A percentile compares a stretch with the other conserved stretches of the same genome.
Evolutionary conservation across 768 basidiomycete species (phyloP).

Genomic region (Tricholoma matsutake): DNA sequence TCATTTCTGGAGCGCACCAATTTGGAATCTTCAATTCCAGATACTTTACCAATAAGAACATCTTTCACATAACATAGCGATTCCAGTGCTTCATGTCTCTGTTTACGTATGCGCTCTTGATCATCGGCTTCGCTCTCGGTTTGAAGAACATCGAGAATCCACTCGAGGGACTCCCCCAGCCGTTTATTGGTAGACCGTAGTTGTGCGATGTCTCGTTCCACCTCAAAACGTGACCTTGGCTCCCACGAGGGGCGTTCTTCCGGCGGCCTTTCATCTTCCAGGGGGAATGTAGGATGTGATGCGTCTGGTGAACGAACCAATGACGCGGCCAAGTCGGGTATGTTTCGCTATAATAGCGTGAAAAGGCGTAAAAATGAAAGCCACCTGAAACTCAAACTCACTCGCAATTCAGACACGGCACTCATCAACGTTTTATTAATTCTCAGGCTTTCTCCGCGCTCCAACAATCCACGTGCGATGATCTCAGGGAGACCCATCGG

Average conservation of each 20-base stretch:
- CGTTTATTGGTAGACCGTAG: conserved; percentile 56
- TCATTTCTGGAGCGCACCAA: conserved; percentile 36
- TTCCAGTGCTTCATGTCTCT: conserved; percentile 66
- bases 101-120: conserved; percentile 35
- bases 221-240: conserved; percentile 63
- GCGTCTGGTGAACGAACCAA: conserved; percentile 56
- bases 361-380: background rate
- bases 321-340: conserved; percentile 77
- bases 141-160: conserved; percentile 72
- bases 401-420: conserved; percentile 76
- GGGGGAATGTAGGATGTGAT: conserved; percentile 52
- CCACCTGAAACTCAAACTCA: conserved; percentile 28
- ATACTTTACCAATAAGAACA: conserved; percentile 53
- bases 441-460: conserved; percentile 76
- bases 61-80: conserved; percentile 77
- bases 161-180: conserved; percentile 66
- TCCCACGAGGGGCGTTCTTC: conserved; percentile 70
- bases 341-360: conserved; percentile 55
- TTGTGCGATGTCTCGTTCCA: conserved; percentile 59
- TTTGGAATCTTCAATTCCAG: conserved; percentile 62
- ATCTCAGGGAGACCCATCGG: conserved; percentile 65
- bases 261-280: conserved; percentile 54
- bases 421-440: conserved; percentile 82
- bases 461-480: conserved; percentile 67
- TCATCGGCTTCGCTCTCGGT: conserved; percentile 46